Base-by-base conservation (phyloP, 2,329 filamentous ascomycete species). In the Diaporthe ampelina region DNA sequence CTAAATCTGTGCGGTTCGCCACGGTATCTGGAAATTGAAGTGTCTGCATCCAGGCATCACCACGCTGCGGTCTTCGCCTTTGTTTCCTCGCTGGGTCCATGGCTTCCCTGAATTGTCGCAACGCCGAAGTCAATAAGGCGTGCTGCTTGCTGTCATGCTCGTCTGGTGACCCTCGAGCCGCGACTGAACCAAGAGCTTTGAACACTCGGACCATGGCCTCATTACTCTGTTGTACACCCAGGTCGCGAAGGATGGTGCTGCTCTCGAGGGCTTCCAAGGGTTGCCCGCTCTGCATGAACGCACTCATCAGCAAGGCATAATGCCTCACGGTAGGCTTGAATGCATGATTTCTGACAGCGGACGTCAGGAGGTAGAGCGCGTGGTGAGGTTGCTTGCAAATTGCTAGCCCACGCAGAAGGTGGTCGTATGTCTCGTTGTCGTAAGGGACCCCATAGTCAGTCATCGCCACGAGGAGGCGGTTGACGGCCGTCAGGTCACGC, bases 261-360 rank as follows among this genome's bases (percentile, higher is more conserved):
- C 89, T 82, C 26, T 82, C 81, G 57, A 84, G 80, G 3, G 86
- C 85, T 43, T 86, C 77, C n/a, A 78, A 77, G 4, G 84, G 82
- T 74, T 90, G 85, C 8, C 84, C 83, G 8, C 81, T 85, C 29
- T 84, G 83, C 58, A 89, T 82, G 74, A 88, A 87, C 26, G 86
- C 86, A 21, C 85, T 82, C 86, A 91, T 89, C 69, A 91, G 85
- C 35, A 88, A 84, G 40, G 86, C 81, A 77, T 87, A 91, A 78
- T 91, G 89, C 26, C 87, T 83, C 2, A 84, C 78, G 0, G 82
- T 84, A 3, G 89, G 85, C 21, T 84, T 78, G 74, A 90, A 88
- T 9, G 86, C 77, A 4, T 82, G 81, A 35, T 88, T 82, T 57
- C 84, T 80, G 40, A 85, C 77, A 4, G 86, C 86, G 6, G 83